Conservation (phyloP, 495 filamentous ascomycete species). For the Daldinia childiae region DNA sequence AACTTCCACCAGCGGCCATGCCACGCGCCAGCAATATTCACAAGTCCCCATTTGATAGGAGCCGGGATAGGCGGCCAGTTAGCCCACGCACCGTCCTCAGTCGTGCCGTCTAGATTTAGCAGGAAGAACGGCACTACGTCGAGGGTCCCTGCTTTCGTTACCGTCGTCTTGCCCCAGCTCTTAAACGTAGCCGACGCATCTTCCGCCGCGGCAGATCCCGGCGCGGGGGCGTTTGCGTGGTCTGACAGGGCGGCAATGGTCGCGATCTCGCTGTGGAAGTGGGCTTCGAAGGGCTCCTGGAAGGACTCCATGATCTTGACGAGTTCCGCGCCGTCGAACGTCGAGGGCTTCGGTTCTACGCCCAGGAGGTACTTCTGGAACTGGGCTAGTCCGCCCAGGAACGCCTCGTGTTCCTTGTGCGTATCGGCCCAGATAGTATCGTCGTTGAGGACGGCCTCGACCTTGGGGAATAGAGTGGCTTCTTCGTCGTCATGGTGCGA, state of each 20-base stretch:
- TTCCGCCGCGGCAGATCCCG: slow-evolving; percentile 54
- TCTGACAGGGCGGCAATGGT: slow-evolving; percentile 59
- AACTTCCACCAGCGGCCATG: slow-evolving; percentile 64
- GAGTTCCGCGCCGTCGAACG: slow-evolving; percentile 56
- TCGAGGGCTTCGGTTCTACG: slow-evolving; percentile 43
- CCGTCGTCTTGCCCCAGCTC: slow-evolving; percentile 60
- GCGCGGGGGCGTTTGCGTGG: slow-evolving; percentile 58
- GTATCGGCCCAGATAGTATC: slow-evolving; percentile 57
- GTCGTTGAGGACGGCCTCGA: slow-evolving; percentile 59
- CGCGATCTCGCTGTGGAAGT: slow-evolving; percentile 64
- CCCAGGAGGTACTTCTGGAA: slow-evolving; percentile 59
- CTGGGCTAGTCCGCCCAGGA: slow-evolving; percentile 57
- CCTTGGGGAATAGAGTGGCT: slow-evolving; percentile 59
- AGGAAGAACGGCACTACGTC: slow-evolving; percentile 67
- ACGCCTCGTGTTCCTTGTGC: slow-evolving; percentile 62
- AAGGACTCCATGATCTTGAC: slow-evolving; percentile 59
- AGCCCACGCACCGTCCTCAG: slow-evolving; percentile 63
- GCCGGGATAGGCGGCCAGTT: slow-evolving; percentile 62
- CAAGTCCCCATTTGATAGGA: slow-evolving; percentile 56
- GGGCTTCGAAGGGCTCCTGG: slow-evolving; percentile 57
- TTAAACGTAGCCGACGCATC: slow-evolving; percentile 48
- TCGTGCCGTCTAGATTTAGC: slow-evolving; percentile 63
- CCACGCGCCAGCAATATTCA: slow-evolving; percentile 57
- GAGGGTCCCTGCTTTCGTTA: slow-evolving; percentile 58
- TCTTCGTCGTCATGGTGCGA: slow-evolving; percentile 66